These are phyloP conservation scores for Neoscytalidium dimidiatum DNA, from an alignment of 2,329 filamentous ascomycete genomes.

Conservation along the genomic window DNA sequence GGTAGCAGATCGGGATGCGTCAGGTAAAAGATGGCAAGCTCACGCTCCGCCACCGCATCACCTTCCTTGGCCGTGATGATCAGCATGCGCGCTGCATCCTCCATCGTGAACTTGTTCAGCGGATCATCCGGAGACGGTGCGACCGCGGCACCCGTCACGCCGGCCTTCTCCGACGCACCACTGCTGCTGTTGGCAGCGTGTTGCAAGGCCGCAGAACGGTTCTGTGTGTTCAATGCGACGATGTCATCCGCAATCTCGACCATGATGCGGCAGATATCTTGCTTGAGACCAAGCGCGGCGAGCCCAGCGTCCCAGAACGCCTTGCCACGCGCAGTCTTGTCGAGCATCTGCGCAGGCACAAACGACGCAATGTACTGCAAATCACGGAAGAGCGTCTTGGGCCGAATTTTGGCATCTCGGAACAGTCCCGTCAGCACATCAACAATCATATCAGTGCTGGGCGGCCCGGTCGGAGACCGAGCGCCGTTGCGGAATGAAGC, in stretches of 20 bases:
- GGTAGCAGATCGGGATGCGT: slow-evolving; percentile 84
- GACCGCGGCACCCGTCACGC: slow-evolving; percentile 22
- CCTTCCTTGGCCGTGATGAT: slow-evolving; percentile 94
- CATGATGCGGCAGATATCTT: slow-evolving; percentile 83
- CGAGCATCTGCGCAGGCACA: slow-evolving; percentile 58
- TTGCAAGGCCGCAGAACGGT: slow-evolving; percentile 47
- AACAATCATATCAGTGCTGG: slow-evolving; percentile 46
- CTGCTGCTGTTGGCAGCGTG: slow-evolving; percentile 26
- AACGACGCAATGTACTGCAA: slow-evolving; percentile 62
- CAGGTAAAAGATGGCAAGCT: slow-evolving; percentile 90
- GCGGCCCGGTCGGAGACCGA: slow-evolving; percentile 39
- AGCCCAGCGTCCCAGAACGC: slow-evolving; percentile 90
- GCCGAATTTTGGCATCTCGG: slow-evolving; percentile 46
- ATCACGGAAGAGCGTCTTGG: slow-evolving; percentile 51
- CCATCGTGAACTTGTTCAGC: slow-evolving; percentile 67
- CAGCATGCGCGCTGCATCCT: slow-evolving; percentile 85
- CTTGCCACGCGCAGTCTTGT: slow-evolving; percentile 64
- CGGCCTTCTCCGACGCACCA: slow-evolving; percentile 17
- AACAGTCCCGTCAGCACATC: slow-evolving; percentile 48
- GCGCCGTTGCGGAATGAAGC: slow-evolving; percentile 26
- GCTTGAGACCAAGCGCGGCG: slow-evolving; percentile 84
- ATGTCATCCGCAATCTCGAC: slow-evolving; percentile 73
- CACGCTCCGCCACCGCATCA: slow-evolving; percentile 82
- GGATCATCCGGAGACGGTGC: slow-evolving; percentile 33
- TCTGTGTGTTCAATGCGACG: slow-evolving; percentile 68